These are phyloP conservation scores for Galerina marginata DNA, from an alignment of 768 basidiomycete genomes.

Conservation along the genomic window DNA sequence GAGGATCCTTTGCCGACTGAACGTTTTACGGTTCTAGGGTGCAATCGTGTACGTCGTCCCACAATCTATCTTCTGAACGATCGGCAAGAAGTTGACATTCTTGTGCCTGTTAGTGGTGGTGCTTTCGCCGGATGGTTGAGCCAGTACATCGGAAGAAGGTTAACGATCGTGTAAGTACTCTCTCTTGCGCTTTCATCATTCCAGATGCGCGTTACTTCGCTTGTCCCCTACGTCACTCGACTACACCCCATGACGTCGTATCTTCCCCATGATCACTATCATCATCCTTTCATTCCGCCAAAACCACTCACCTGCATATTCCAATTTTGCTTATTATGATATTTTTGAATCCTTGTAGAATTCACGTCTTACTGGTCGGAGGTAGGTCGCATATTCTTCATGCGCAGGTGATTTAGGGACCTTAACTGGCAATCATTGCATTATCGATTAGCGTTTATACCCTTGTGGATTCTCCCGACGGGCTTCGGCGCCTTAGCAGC, in stretches of 20 bases:
- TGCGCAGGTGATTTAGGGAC: background rate
- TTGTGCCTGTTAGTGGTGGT: constrained; percentile 56
- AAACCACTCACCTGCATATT: too few relatives aligned
- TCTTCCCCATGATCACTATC: background rate
- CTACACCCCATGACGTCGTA: background rate
- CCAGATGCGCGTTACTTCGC: background rate
- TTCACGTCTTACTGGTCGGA: constrained; percentile 62
- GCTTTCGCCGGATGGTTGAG: constrained; percentile 71
- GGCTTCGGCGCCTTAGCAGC: constrained; percentile 73
- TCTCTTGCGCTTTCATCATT: background rate
- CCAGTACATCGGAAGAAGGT: constrained; percentile 82
- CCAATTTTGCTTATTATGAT: constrained; percentile 2
- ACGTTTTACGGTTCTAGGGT: constrained; percentile 32
- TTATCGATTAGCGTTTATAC: constrained; percentile 70
- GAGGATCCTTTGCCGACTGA: background rate
- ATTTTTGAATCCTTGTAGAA: constrained; percentile 32
- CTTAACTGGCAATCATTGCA: background rate
- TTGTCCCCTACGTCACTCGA: background rate
- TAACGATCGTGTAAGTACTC: constrained; percentile 70
- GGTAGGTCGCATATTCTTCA: constrained; percentile 30
- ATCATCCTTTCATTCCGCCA: too few relatives aligned
- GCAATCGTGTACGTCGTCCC: constrained; percentile 38
- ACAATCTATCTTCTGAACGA: background rate
- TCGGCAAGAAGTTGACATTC: background rate
- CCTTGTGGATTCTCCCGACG: constrained; percentile 83